phyloP scores from a whole-genome alignment of 2,329 filamentous ascomycete genomes.

The Diaporthe capsici region DNA sequence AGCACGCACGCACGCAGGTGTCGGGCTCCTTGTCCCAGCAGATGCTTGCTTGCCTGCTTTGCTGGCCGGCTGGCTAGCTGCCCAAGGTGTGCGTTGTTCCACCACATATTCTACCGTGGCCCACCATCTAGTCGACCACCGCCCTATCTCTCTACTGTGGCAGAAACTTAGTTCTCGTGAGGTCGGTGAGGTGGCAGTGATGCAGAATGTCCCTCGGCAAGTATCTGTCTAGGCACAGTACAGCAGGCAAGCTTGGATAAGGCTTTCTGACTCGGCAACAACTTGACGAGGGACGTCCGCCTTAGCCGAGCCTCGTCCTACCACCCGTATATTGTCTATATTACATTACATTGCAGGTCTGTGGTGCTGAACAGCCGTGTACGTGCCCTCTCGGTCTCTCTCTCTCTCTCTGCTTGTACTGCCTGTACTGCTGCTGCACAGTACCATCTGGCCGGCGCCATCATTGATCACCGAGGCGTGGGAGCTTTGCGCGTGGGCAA shows the following conservation, averaged over 20 bases:
- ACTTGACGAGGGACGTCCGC: slow-evolving; percentile 15
- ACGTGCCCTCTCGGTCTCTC: neutral
- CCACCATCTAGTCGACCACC: neutral
- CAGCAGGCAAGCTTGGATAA: neutral
- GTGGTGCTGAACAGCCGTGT: neutral
- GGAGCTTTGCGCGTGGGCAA: neutral
- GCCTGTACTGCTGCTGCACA: slow-evolving; percentile 1
- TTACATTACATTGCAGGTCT: slow-evolving; percentile 18
- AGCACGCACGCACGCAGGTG: slow-evolving; percentile 11
- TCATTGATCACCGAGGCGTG: slow-evolving; percentile 9
- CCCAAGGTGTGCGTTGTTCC: slow-evolving; percentile 25
- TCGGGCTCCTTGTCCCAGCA: slow-evolving; percentile 9
- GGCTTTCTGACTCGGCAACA: slow-evolving; percentile 18
- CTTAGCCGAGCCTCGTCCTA: slow-evolving; percentile 24
- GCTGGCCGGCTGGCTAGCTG: slow-evolving; percentile 16
- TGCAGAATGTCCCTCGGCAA: neutral
- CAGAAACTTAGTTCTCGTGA: neutral
- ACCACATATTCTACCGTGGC: slow-evolving; percentile 15
- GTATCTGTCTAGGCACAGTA: neutral
- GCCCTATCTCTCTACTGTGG: neutral
- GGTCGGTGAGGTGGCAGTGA: neutral
- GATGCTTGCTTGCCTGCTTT: neutral
- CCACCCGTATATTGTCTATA: slow-evolving; percentile 1
- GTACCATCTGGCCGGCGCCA: slow-evolving; percentile 18
- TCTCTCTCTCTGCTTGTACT: neutral